Percentiles rank a stretch among this genome's conserved stretches.
phyloP scores from a whole-genome alignment of 2,329 filamentous ascomycete genomes.

The Cladorrhinum sp. region DNA sequence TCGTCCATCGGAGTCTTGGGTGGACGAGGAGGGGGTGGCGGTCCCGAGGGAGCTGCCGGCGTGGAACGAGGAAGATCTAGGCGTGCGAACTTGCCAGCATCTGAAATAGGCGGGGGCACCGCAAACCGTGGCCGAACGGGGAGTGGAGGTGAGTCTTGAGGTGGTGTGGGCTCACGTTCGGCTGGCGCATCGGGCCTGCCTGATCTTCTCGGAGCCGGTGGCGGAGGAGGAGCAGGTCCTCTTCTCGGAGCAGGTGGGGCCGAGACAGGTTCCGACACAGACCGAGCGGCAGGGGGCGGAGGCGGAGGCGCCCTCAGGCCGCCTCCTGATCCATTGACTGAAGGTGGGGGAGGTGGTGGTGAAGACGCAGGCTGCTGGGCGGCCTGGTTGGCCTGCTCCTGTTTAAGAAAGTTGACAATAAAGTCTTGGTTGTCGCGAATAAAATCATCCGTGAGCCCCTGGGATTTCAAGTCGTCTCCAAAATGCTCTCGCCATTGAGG shows the following conservation, averaged over 20 bases:
- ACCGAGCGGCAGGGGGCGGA: slow-evolving; percentile 31
- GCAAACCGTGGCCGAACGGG: slow-evolving; percentile 68
- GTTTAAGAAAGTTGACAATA: slow-evolving; percentile 61
- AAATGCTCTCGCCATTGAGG: slow-evolving; percentile 64
- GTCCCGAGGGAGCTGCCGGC: slow-evolving; percentile 48
- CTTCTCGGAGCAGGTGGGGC: slow-evolving; percentile 32
- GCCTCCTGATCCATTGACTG: slow-evolving; percentile 33
- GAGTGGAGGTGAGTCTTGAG: slow-evolving; percentile 68
- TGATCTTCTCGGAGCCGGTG: slow-evolving; percentile 59
- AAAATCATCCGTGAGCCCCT: slow-evolving; percentile 63
- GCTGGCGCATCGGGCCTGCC: slow-evolving; percentile 45
- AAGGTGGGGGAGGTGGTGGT: slow-evolving; percentile 29
- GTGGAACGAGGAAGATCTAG: slow-evolving; percentile 43
- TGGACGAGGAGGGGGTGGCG: slow-evolving; percentile 65
- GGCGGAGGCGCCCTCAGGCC: slow-evolving; percentile 42
- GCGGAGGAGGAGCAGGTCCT: slow-evolving; percentile 50
- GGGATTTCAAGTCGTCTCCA: slow-evolving; percentile 59
- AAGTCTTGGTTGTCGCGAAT: slow-evolving; percentile 68
- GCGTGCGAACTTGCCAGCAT: slow-evolving; percentile 83
- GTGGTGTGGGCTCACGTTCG: slow-evolving; percentile 51
- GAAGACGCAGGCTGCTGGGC: slow-evolving; percentile 31
- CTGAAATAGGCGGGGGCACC: slow-evolving; percentile 82
- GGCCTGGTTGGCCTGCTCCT: slow-evolving; percentile 49
- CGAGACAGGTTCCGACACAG: slow-evolving; percentile 28
- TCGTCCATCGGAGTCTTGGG: slow-evolving; percentile 71